Conservation (phyloP, 352 stramenopile species). For the Pythium aphanidermatum region DNA sequence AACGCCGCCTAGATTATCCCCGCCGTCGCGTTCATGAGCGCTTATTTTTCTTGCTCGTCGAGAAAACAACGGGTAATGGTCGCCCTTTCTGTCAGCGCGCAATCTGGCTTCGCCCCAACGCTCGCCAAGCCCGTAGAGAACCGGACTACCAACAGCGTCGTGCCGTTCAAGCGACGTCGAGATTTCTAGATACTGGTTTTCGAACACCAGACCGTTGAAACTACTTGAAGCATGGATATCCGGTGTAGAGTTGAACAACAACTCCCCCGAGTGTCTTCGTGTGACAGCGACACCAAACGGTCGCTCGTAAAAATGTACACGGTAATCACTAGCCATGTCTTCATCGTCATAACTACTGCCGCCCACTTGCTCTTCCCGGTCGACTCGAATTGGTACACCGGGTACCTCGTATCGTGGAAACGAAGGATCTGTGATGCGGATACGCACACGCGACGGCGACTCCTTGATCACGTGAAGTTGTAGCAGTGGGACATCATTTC, state of each 20-base stretch:
- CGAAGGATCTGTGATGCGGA: slow-evolving; percentile 78
- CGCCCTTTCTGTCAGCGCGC: slow-evolving; percentile 32
- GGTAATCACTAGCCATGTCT: slow-evolving; percentile 18
- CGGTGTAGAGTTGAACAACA: slow-evolving; percentile 85
- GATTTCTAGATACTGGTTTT: slow-evolving; percentile 86
- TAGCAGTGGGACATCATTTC: slow-evolving; percentile 64
- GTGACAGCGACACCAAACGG: slow-evolving; percentile 75
- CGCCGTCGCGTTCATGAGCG: slow-evolving; percentile 25
- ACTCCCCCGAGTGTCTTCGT: slow-evolving; percentile 38
- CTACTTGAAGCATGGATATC: slow-evolving; percentile 23
- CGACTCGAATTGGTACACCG: slow-evolving; percentile 17
- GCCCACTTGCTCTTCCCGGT: background rate
- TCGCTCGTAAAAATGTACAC: slow-evolving; percentile 52
- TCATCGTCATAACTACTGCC: slow-evolving; percentile 1
- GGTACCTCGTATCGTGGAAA: slow-evolving; percentile 71
- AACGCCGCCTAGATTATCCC: slow-evolving; percentile 74
- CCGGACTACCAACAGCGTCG: slow-evolving; percentile 12
- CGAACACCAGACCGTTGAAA: slow-evolving; percentile 70
- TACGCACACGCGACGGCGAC: slow-evolving; percentile 35
- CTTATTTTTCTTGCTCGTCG: slow-evolving; percentile 3
- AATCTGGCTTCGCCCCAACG: slow-evolving; percentile 38
- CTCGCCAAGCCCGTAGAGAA: slow-evolving; percentile 76
- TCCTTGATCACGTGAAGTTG: slow-evolving; percentile 58
- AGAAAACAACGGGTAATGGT: slow-evolving; percentile 68
- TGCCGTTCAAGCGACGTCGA: slow-evolving; percentile 51